phyloP scores from a whole-genome alignment of 352 stramenopile species.

The Blastocystis hominis region DNA sequence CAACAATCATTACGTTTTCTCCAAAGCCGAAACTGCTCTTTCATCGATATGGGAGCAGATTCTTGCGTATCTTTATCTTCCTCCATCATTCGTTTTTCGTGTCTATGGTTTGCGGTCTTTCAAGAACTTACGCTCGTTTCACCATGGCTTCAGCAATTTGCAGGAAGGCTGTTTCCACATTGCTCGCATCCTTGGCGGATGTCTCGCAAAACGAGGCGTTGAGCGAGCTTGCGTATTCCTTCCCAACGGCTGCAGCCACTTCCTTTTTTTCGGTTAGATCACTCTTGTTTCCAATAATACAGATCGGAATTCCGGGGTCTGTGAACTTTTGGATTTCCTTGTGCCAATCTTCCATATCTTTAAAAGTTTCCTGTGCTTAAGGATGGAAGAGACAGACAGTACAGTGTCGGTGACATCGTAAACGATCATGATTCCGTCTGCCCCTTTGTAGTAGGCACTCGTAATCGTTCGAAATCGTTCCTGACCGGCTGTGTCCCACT shows the following conservation, averaged over 20 bases:
- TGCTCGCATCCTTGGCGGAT: constrained; percentile 23
- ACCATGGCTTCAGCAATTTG: constrained; percentile 31
- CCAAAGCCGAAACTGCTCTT: neutral
- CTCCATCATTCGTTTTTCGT: neutral
- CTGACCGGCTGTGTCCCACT: constrained; percentile 64
- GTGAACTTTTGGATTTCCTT: constrained; percentile 54
- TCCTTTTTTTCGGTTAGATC: constrained; percentile 54
- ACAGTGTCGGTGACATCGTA: constrained; percentile 82
- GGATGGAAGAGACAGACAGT: constrained; percentile 38
- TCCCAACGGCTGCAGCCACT: neutral
- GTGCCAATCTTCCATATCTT: constrained; percentile 57
- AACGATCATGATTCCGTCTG: constrained; percentile 79
- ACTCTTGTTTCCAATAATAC: constrained; percentile 61
- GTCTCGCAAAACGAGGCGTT: constrained; percentile 31
- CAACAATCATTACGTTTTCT: constrained; percentile 4
- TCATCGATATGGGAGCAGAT: neutral
- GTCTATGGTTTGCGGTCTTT: neutral
- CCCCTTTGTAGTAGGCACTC: constrained; percentile 78
- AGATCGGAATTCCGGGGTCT: constrained; percentile 37
- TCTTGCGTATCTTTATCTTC: neutral
- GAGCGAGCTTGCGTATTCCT: neutral
- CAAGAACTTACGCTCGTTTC: constrained; percentile 1
- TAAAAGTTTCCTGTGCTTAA: constrained; percentile 64
- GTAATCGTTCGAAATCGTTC: constrained; percentile 63
- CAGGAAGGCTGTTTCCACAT: constrained; percentile 25